phyloP scores from a whole-genome alignment of 345 rosid species.

The Brassica nigra region DNA sequence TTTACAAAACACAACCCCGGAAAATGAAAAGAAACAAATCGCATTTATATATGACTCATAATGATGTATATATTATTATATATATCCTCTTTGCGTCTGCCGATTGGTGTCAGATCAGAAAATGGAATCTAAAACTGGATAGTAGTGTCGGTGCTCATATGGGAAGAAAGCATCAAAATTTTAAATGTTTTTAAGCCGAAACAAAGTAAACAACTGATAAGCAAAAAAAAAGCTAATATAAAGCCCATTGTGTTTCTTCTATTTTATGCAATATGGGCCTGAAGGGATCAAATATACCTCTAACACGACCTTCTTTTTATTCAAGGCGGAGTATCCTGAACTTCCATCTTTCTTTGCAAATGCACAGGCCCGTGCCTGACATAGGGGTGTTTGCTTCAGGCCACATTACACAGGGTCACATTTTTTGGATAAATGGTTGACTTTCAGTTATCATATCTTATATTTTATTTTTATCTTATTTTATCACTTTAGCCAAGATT shows the following conservation, averaged over 20 bases:
- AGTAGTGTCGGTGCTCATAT: background rate
- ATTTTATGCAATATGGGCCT: background rate
- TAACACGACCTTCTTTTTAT: background rate
- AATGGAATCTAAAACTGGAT: constrained; percentile 45
- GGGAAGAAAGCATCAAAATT: background rate
- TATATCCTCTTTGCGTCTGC: background rate
- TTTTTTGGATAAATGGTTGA: too few species aligned
- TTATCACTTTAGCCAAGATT: too few species aligned
- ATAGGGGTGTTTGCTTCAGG: too few species aligned
- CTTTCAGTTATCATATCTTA: too few species aligned
- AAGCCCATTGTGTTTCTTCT: background rate
- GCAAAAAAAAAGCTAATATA: background rate
- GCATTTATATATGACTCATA: background rate
- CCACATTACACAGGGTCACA: too few species aligned
- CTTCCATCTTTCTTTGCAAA: background rate
- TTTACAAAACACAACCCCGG: background rate
- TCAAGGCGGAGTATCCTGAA: background rate
- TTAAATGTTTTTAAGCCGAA: background rate
- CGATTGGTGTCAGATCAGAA: constrained; percentile 37
- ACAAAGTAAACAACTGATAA: background rate
- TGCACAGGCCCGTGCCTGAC: too few species aligned
- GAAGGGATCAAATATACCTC: background rate
- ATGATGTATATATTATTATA: background rate
- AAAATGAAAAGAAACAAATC: background rate
- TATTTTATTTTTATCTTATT: too few species aligned